Percentiles rank a stretch among this genome's conserved stretches.
phyloP scores from a whole-genome alignment of 1,284 basidiomycete species.

The Apiotrichum sp. region DNA sequence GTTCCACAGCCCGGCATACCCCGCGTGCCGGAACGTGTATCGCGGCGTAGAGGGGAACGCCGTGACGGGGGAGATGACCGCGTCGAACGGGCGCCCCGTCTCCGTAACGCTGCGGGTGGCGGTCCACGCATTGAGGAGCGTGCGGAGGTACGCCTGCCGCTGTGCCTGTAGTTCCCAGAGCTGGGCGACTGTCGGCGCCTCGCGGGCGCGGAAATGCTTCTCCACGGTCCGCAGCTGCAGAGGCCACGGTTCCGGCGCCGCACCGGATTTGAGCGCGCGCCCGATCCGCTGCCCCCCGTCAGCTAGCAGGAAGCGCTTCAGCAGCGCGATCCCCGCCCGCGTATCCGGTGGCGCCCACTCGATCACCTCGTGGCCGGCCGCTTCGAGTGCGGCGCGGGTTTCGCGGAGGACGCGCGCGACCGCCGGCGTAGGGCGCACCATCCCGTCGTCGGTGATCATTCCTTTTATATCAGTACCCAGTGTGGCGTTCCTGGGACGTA shows the following conservation, averaged over 20 bases:
- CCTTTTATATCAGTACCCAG: conserved; percentile 44
- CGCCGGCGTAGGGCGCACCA: conserved; percentile 60
- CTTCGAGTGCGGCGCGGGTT: conserved; percentile 54
- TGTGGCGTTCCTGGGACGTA: not conserved
- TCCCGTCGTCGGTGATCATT: conserved; percentile 51
- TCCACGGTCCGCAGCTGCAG: not conserved
- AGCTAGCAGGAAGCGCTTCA: not conserved
- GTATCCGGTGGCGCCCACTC: conserved; percentile 28
- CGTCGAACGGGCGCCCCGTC: conserved; percentile 7
- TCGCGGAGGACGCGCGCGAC: conserved; percentile 58
- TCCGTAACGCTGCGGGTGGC: not conserved
- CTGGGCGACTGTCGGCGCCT: not conserved
- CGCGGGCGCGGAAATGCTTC: not conserved
- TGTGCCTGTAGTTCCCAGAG: conserved; percentile 10
- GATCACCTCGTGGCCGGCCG: conserved; percentile 56
- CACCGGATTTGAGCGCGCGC: not conserved
- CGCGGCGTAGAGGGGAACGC: conserved; percentile 5
- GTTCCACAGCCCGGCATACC: conserved; percentile 6
- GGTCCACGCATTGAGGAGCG: conserved; percentile 1
- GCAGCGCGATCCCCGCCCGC: not conserved
- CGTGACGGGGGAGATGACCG: conserved; percentile 2
- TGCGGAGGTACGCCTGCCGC: conserved; percentile 1
- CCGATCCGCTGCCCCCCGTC: conserved; percentile 7
- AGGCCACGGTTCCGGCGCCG: conserved; percentile 12
- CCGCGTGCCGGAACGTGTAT: not conserved